phyloP scores from a whole-genome alignment of 164 flowering plant species.

The Chloranthus sessilifolius region DNA sequence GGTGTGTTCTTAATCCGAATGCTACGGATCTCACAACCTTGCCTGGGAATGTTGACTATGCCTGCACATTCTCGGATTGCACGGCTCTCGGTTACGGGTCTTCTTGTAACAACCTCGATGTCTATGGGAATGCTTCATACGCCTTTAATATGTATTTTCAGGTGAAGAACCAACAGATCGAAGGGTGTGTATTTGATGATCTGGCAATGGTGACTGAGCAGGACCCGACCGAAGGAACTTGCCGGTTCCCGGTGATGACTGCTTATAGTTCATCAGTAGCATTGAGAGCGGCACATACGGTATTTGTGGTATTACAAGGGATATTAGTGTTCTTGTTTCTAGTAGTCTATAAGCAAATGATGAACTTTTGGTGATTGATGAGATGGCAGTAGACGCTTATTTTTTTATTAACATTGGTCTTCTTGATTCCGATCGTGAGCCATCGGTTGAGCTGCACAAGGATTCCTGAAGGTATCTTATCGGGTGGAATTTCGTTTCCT shows the following conservation, averaged over 20 bases:
- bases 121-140: constrained; percentile 64
- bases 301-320: too few relatives aligned
- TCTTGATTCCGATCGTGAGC: too few relatives aligned
- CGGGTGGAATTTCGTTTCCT: too few relatives aligned
- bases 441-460: too few relatives aligned
- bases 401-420: too few relatives aligned
- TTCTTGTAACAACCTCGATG: constrained; percentile 49
- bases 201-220: constrained; percentile 42
- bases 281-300: too few relatives aligned
- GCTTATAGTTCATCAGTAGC: constrained; percentile 22
- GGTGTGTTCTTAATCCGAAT: constrained; percentile 55
- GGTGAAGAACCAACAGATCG: constrained; percentile 32
- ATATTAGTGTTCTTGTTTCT: too few relatives aligned
- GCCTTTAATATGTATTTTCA: constrained; percentile 87
- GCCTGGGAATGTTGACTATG: constrained; percentile 42
- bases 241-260: constrained; percentile 66
- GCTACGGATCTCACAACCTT: constrained; percentile 27
- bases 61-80: constrained; percentile 71
- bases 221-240: constrained; percentile 47
- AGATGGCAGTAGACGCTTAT: too few relatives aligned
- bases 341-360: too few relatives aligned
- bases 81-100: constrained; percentile 70
- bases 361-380: too few relatives aligned
- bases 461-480: too few relatives aligned
- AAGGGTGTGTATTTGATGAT: constrained; percentile 61